These are phyloP conservation scores for Teunomyces tritomae DNA, from an alignment of 805 yeast genomes.

Conservation along the genomic window DNA sequence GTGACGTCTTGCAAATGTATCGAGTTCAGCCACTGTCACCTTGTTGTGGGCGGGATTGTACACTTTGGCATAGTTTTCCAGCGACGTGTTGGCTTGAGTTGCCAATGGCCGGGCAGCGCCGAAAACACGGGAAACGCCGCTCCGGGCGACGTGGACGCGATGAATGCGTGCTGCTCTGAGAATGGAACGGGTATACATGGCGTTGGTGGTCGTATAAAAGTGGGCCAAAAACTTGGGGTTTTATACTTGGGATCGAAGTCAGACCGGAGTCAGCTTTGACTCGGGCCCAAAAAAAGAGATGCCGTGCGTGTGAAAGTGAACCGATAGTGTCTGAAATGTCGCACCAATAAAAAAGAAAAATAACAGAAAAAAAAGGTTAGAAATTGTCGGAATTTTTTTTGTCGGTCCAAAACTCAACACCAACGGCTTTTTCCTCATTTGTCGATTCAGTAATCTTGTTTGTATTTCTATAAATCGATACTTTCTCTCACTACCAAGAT, in stretches of 20 bases:
- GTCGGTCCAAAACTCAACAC: not conserved
- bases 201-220: not conserved
- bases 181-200: slow-evolving; percentile 2
- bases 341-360: no score
- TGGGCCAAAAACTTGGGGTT: not conserved
- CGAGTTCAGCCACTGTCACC: slow-evolving; percentile 44
- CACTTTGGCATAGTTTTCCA: slow-evolving; percentile 47
- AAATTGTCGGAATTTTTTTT: not conserved
- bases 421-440: not conserved
- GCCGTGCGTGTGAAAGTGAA: no score
- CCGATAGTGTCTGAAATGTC: no score
- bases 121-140: no score
- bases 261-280: slow-evolving; percentile 1
- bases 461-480: not conserved
- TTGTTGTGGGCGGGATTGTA: slow-evolving; percentile 38
- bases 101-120: not conserved
- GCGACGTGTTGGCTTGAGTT: slow-evolving; percentile 51
- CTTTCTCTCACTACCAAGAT: slow-evolving; percentile 17
- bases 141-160: not conserved
- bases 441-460: not conserved
- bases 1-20: slow-evolving; percentile 88
- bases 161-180: slow-evolving; percentile 7
- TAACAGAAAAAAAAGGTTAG: no score
- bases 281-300: not conserved
- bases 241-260: not conserved